These are phyloP conservation scores for Microthyrium microscopicum DNA, from an alignment of 2,329 filamentous ascomycete genomes.

Conservation along the genomic window DNA sequence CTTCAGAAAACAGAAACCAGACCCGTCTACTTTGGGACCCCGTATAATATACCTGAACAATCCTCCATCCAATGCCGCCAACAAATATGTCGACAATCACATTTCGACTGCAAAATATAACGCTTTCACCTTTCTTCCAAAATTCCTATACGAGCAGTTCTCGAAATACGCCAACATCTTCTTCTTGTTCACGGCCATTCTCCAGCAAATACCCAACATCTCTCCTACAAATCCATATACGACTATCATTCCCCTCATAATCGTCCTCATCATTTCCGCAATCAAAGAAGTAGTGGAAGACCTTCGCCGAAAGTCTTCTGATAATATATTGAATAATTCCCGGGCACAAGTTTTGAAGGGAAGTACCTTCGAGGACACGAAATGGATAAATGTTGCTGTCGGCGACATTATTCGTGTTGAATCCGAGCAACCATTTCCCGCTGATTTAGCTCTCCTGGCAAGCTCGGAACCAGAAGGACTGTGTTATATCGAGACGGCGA, in stretches of 20 bases:
- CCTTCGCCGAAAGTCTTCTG: conserved; percentile 73
- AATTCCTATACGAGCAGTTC: conserved; percentile 96
- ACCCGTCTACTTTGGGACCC: conserved; percentile 81
- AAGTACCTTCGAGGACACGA: conserved; percentile 67
- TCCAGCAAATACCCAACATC: conserved; percentile 90
- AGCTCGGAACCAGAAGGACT: conserved; percentile 94
- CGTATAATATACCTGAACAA: conserved; percentile 94
- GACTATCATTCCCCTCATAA: conserved; percentile 80
- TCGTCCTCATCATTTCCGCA: conserved; percentile 87
- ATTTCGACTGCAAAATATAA: conserved; percentile 98
- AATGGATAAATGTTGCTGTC: conserved; percentile 85
- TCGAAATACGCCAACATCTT: conserved; percentile 98
- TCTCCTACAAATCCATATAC: conserved; percentile 93
- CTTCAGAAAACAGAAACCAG: conserved; percentile 66
- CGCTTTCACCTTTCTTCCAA: conserved; percentile 76
- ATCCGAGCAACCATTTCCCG: conserved; percentile 87
- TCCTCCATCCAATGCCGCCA: conserved; percentile 70
- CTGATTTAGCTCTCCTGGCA: conserved; percentile 79
- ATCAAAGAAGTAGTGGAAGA: conserved; percentile 92
- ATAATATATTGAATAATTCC: conserved; percentile 74
- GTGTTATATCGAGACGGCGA: conserved; percentile 97
- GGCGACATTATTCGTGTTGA: conserved; percentile 88
- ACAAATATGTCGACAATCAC: conserved; percentile 92
- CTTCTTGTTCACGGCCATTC: conserved; percentile 88
- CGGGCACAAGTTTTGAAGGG: conserved; percentile 71